These are phyloP conservation scores for Haplosporangium gracile DNA, from an alignment of 192 early-diverging fungal species.

Conservation along the genomic window DNA sequence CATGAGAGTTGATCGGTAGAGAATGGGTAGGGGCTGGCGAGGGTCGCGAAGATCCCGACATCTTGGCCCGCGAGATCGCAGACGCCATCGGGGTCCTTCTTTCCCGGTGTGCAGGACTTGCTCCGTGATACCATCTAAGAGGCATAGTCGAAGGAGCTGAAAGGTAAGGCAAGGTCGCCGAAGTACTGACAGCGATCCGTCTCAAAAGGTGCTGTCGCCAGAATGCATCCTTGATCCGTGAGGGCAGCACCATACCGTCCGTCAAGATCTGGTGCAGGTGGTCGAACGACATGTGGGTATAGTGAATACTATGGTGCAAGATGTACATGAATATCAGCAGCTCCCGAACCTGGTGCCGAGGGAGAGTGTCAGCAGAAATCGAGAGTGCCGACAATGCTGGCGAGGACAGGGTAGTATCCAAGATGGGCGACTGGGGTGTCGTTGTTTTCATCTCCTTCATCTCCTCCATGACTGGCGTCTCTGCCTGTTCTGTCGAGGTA, in stretches of 20 bases:
- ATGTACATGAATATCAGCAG: slow-evolving; percentile 52
- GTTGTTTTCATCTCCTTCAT: slow-evolving; percentile 16
- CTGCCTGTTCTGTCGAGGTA: background rate
- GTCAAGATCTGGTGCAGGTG: slow-evolving; percentile 35
- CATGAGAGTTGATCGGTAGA: slow-evolving; percentile 25
- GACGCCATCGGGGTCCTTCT: background rate
- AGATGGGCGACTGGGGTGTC: slow-evolving; percentile 22
- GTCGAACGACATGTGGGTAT: slow-evolving; percentile 52
- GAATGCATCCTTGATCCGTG: slow-evolving; percentile 47
- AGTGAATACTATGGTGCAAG: slow-evolving; percentile 49
- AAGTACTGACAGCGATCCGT: slow-evolving; percentile 32
- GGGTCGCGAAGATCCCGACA: background rate
- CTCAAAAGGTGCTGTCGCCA: slow-evolving; percentile 51
- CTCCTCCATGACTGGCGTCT: background rate
- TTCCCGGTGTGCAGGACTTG: slow-evolving; percentile 18
- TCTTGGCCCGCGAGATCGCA: slow-evolving; percentile 6
- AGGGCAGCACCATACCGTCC: slow-evolving; percentile 43
- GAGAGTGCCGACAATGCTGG: slow-evolving; percentile 39
- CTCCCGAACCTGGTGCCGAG: slow-evolving; percentile 48
- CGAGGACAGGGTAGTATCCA: slow-evolving; percentile 30
- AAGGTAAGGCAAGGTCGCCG: slow-evolving; percentile 16
- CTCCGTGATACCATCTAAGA: slow-evolving; percentile 26
- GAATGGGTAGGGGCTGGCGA: background rate
- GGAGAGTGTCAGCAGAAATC: slow-evolving; percentile 35
- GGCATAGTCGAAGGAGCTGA: slow-evolving; percentile 12